A percentile compares a stretch with the other conserved stretches of the same genome.
Conservation (phyloP, 192 early-diverging fungal genomes). For the Backusella macrospora region DNA sequence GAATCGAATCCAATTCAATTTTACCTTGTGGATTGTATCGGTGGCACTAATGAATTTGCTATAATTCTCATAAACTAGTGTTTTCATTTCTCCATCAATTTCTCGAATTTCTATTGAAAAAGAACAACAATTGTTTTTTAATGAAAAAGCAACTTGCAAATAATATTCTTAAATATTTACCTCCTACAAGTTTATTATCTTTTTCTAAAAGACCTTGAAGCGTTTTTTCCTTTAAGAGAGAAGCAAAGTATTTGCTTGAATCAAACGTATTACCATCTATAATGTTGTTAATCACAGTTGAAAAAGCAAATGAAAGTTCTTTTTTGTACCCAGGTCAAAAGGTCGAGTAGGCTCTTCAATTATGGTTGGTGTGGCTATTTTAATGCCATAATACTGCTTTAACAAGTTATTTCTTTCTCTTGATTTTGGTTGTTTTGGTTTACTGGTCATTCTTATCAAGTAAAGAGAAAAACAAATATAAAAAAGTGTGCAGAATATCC, state of each 20-base stretch:
- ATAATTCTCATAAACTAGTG: slow-evolving; percentile 98
- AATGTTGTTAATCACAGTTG: slow-evolving; percentile 14
- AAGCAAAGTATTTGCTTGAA: slow-evolving; percentile 77
- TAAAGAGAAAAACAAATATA: background rate
- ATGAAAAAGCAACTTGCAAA: background rate
- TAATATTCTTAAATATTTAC: slow-evolving; percentile 34
- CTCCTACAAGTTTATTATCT: slow-evolving; percentile 78
- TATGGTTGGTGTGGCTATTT: slow-evolving; percentile 32
- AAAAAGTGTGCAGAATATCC: slow-evolving; percentile 4
- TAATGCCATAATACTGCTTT: slow-evolving; percentile 56
- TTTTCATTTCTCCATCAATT: slow-evolving; percentile 96
- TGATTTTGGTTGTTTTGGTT: slow-evolving; percentile 9
- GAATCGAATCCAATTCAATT: background rate
- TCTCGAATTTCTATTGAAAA: slow-evolving; percentile 70
- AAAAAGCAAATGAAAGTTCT: background rate
- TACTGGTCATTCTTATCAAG: background rate
- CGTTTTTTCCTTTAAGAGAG: slow-evolving; percentile 66
- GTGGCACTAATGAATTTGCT: slow-evolving; percentile 95
- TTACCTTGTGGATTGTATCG: slow-evolving; percentile 79
- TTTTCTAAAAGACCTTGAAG: slow-evolving; percentile 69
- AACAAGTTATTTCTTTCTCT: slow-evolving; percentile 48
- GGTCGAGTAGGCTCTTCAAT: slow-evolving; percentile 56
- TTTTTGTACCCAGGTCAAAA: slow-evolving; percentile 67
- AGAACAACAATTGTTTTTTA: slow-evolving; percentile 16
- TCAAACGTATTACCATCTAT: slow-evolving; percentile 73